A percentile compares a stretch with the other conserved stretches of the same genome.
Evolutionary conservation across 345 rosid genomes (phyloP).

Genomic region (Laguncularia racemosa): DNA sequence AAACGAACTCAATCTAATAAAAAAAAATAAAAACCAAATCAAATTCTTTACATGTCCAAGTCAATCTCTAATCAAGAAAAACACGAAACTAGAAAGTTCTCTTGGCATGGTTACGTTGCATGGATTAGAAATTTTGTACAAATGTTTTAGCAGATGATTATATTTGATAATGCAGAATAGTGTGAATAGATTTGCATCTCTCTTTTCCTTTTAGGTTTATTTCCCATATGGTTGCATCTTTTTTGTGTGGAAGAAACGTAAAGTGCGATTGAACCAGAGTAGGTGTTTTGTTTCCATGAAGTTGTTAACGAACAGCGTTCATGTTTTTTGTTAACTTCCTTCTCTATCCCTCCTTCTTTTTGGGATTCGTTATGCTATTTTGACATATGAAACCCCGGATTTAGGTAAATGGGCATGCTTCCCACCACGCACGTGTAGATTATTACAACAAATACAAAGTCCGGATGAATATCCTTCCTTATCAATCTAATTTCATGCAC

Average conservation of each 20-base stretch:
- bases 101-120: no score
- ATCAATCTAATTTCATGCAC: no score
- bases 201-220: conserved; percentile 1
- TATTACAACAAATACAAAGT: no score
- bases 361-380: not conserved
- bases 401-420: no score
- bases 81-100: no score
- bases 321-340: conserved; percentile 1
- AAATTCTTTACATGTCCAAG: no score
- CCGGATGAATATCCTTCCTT: no score
- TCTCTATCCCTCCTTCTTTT: not conserved
- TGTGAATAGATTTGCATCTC: not conserved
- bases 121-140: no score
- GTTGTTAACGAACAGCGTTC: conserved; percentile 10
- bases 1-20: not conserved
- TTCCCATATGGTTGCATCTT: conserved; percentile 3
- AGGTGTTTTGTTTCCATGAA: conserved; percentile 13
- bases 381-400: not conserved
- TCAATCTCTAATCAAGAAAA: no score
- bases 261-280: conserved; percentile 26
- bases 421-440: no score
- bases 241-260: conserved; percentile 17
- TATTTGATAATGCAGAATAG: no score
- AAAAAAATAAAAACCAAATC: not conserved
- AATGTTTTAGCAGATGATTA: no score